Base-by-base conservation (phyloP, 192 early-diverging fungal genomes). In the Phlyctochytrium planicorne region DNA sequence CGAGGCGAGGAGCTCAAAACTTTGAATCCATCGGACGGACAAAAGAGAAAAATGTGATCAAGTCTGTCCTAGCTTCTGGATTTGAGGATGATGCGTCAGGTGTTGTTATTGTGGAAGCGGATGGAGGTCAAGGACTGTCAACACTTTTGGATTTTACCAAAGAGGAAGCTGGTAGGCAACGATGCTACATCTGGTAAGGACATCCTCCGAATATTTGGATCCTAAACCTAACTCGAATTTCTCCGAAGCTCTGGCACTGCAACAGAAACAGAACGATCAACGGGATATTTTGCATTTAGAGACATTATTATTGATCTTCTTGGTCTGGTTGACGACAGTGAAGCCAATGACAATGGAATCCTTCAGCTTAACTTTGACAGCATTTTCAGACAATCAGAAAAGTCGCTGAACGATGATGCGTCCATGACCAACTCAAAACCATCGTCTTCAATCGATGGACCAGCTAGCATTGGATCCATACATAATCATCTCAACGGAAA, bases 91-190 rank as follows among this genome's bases (percentile, higher is more conserved):
- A 74, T 14, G 33, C 34, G 23, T 40, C 60, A 0, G 62, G 56
- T 4, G 32, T 80, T 2, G 30, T 84, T 14, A 50, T 84, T n/a
- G 40, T 84, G 25, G 66, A 84, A 37, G 82, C 76, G 10, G 82
- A 84, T 59, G 79, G 82, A 12, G 82, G 82, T 0, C 71, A 75
- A 52, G 82, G 82, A 3, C 34, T 84, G 35, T 71, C 82, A 1
- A 84, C 79, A 31, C 56, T 84, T 24, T 72, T 79, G 30, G 62
- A 78, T 25, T 84, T 66, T 33, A 52, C 76, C 2, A 52, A 80
- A 55, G 24, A 36, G 10, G 70, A 82, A 40, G 75, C 82, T n/a
- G 53, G 57, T 3, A 73, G 78, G 40, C 60, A 47, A n/a, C 62
- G 62, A 0, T 79, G 60, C 61, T 47, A 61, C 29, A 40, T 76